Evolutionary conservation across 1,139 yeast species (phyloP).

Genomic region (Hyphopichia buzzinii): DNA sequence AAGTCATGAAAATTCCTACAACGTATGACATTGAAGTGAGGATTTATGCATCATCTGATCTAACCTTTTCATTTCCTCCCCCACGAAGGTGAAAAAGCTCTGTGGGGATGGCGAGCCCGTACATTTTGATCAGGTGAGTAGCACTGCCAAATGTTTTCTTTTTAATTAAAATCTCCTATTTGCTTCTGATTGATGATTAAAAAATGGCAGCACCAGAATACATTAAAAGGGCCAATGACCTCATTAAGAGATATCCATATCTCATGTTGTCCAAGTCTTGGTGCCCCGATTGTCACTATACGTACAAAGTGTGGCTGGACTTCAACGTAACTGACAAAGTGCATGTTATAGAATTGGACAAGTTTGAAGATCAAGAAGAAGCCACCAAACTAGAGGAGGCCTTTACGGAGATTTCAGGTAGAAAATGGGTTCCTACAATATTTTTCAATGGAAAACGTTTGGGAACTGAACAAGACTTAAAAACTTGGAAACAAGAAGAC

Average conservation of each 20-base stretch:
- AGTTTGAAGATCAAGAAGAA: constrained; percentile 46
- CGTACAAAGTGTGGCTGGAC: constrained; percentile 52
- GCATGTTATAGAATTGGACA: constrained; percentile 59
- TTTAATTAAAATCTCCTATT: too few species aligned
- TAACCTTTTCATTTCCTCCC: too few species aligned
- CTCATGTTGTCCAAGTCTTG: constrained; percentile 67
- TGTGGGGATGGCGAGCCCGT: too few species aligned
- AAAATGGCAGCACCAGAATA: constrained; percentile 3
- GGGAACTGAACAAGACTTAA: constrained; percentile 58
- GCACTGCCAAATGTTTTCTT: too few species aligned
- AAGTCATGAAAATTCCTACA: too few species aligned
- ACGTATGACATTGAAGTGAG: too few species aligned
- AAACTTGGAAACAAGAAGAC: constrained; percentile 41
- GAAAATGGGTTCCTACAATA: constrained; percentile 71
- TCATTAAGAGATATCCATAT: constrained; percentile 45
- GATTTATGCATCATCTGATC: too few species aligned
- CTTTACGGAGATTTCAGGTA: constrained; percentile 57
- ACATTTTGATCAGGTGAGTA: too few species aligned
- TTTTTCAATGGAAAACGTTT: constrained; percentile 62
- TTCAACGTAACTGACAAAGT: constrained; percentile 50
- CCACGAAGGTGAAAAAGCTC: too few species aligned
- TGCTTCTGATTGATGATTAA: too few species aligned
- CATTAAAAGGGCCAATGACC: constrained; percentile 37
- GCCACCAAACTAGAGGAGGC: constrained; percentile 59
- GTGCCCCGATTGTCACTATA: constrained; percentile 77